Conservation (phyloP, 2,329 filamentous ascomycete species). For the Lecanosticta acicola region DNA sequence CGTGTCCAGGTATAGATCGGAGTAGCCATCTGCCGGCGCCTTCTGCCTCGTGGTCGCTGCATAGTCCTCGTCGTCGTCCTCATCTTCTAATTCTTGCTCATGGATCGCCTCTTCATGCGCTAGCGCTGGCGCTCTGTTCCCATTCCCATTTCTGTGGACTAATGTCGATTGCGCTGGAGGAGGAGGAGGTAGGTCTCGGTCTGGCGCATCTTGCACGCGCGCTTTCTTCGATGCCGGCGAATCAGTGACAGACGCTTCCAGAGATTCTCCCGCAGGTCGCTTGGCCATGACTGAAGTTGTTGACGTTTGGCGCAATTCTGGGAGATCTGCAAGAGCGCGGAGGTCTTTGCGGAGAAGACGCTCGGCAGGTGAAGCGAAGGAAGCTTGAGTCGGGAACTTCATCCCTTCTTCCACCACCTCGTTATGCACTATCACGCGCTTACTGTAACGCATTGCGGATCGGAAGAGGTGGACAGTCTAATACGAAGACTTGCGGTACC, state of each 20-base stretch:
- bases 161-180: slow-evolving; percentile 20
- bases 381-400: too few species aligned
- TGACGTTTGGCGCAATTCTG: neutral
- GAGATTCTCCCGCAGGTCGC: slow-evolving; percentile 41
- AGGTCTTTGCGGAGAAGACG: neutral
- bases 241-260: slow-evolving; percentile 38
- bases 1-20: slow-evolving; percentile 94
- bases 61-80: slow-evolving; percentile 26
- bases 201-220: slow-evolving; percentile 40
- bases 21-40: slow-evolving; percentile 80
- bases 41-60: slow-evolving; percentile 57
- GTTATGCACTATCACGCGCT: too few species aligned
- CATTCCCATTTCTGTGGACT: slow-evolving; percentile 31
- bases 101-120: slow-evolving; percentile 32
- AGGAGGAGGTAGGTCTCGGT: slow-evolving; percentile 25
- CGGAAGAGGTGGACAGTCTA: too few species aligned
- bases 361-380: too few species aligned
- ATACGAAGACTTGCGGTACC: too few species aligned
- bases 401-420: too few species aligned
- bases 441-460: too few species aligned
- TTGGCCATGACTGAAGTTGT: slow-evolving; percentile 38
- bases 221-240: slow-evolving; percentile 47
- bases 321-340: neutral
- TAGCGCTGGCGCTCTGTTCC: slow-evolving; percentile 24
- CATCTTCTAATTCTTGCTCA: slow-evolving; percentile 35